These are phyloP conservation scores for Podospora pseudoanserina DNA, from an alignment of 495 filamentous ascomycete species.

Conservation along the genomic window DNA sequence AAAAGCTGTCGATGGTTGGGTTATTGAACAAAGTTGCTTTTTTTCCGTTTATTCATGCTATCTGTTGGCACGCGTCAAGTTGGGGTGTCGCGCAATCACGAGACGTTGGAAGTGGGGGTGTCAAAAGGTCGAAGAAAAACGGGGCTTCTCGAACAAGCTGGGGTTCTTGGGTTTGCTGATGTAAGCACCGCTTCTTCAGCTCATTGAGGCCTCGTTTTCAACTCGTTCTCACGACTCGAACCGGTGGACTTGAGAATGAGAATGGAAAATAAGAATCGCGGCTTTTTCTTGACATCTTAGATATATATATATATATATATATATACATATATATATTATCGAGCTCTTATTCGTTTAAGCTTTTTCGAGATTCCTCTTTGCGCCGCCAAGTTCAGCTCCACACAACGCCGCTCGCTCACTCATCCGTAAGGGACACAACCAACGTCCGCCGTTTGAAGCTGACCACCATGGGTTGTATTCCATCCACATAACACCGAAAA, in stretches of 20 bases:
- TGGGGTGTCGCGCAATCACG: conserved; percentile 1
- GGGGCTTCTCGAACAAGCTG: too few species aligned
- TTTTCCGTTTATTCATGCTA: background rate
- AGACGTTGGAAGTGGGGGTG: background rate
- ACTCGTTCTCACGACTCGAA: too few species aligned
- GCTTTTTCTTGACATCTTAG: too few species aligned
- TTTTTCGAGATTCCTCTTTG: background rate
- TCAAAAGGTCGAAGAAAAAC: too few species aligned
- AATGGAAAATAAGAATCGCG: too few species aligned
- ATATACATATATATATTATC: background rate
- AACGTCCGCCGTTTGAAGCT: background rate
- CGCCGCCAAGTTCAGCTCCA: background rate
- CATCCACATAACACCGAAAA: background rate
- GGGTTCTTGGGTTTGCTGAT: background rate
- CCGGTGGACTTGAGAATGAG: too few species aligned
- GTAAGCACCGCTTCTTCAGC: background rate
- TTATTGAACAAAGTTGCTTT: background rate
- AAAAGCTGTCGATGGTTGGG: background rate
- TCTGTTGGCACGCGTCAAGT: background rate
- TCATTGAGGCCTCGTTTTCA: background rate
- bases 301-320: too few species aligned
- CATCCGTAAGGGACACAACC: background rate
- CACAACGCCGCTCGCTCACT: background rate
- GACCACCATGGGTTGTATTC: background rate
- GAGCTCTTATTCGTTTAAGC: background rate